phyloP scores from a whole-genome alignment of 139 green algal species.

The Tetradesmus obliquus region DNA sequence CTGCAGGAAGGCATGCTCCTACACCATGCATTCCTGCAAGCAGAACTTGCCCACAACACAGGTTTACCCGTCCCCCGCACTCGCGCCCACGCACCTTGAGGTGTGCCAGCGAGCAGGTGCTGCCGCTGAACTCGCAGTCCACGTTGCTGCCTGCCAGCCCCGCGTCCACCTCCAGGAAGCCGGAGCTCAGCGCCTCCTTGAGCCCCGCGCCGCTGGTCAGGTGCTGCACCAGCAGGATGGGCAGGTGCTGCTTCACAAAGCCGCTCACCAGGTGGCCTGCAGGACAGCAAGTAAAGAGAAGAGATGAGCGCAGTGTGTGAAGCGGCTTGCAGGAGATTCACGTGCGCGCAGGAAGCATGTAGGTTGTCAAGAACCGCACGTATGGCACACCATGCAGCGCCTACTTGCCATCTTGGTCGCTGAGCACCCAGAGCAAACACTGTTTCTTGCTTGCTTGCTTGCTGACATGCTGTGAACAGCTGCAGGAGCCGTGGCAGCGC shows the following conservation, averaged over 20 bases:
- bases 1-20: not conserved
- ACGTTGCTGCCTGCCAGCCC: constrained; percentile 63
- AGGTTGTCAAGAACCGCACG: not conserved
- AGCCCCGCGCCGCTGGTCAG: constrained; percentile 54
- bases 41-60: not conserved
- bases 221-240: constrained; percentile 79
- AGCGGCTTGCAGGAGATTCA: not conserved
- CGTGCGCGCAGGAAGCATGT: not conserved
- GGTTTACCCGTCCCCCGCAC: not conserved
- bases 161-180: constrained; percentile 80
- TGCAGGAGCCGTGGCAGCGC: not conserved
- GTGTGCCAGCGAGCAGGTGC: constrained; percentile 80
- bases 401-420: no score
- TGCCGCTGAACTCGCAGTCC: constrained; percentile 89
- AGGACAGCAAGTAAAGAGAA: not conserved
- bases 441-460: not conserved
- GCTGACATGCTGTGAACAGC: not conserved
- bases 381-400: no score
- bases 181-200: constrained; percentile 57
- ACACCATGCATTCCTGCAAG: not conserved
- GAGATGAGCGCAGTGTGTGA: not conserved
- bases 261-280: constrained; percentile 82
- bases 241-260: constrained; percentile 84
- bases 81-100: constrained; percentile 57
- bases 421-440: no score